Evolutionary conservation across 2,329 filamentous ascomycete species (phyloP), one percentile per base, ranked within the genome.

Genomic region (Beauveria sp.): DNA sequence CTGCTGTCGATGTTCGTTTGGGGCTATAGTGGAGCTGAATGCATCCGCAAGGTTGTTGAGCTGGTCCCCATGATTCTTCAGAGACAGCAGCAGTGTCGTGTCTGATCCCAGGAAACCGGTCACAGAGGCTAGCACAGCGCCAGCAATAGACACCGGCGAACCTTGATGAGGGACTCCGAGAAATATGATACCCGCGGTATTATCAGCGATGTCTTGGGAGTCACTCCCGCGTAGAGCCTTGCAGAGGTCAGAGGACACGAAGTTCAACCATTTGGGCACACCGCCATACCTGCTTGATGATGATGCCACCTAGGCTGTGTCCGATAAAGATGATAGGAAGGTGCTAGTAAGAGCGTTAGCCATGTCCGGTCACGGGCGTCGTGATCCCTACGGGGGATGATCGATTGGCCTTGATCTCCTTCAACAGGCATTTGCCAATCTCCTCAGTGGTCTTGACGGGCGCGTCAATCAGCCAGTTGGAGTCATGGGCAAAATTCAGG

Each of bases 241-340:
- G 20, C 8, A 14, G 7, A 53, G 9, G 53, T 57, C 20, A 58
- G 45, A n/a, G n/a, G n/a, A n/a, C n/a, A n/a, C n/a, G n/a, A n/a
- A n/a, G n/a, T n/a, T n/a, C n/a, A n/a, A n/a, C n/a, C n/a, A n/a
- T n/a, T n/a, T n/a, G n/a, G 12, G n/a, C n/a, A n/a, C 31, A 61
- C 48, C 22, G n/a, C 49, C n/a, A 10, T 65, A 65, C 64, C 54
- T 68, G 49, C 20, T 68, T 68, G 5, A 68, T 66, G 20, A 68
- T 62, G 7, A 68, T 66, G 2, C 66, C 66, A 1, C 66, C 66
- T n/a, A 68, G 63, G 53, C 66, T 68, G 6, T 68, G 65, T 3
- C 66, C 64, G 1, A 67, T 62, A 26, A 69, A 69, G 14, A 68
- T 62, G 5, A 67, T 62, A 16, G 66, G 65, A 20, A 68, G 38